phyloP scores from a whole-genome alignment of 495 filamentous ascomycete genomes.

The Lasiosphaeria hispida region DNA sequence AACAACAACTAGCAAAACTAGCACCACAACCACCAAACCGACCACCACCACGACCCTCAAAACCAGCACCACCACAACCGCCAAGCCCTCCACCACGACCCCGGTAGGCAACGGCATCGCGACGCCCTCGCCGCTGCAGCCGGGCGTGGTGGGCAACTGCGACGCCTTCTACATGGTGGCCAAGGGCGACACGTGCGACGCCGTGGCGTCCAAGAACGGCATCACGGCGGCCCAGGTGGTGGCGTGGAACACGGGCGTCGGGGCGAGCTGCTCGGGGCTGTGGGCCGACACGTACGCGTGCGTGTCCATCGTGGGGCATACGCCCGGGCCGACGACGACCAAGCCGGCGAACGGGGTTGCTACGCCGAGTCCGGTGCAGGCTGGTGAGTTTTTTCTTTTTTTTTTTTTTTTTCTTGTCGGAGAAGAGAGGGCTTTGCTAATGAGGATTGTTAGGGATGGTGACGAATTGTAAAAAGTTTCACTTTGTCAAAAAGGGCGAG shows the following conservation, averaged over 20 bases:
- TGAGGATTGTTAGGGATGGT: no score
- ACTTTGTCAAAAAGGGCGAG: no score
- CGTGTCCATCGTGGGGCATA: background rate
- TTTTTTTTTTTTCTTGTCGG: no score
- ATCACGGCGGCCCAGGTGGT: constrained; percentile 33
- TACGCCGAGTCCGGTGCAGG: no score
- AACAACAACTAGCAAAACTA: no score
- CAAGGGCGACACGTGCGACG: constrained; percentile 41
- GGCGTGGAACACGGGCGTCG: constrained; percentile 33
- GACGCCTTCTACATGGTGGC: constrained; percentile 41
- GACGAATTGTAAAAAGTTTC: no score
- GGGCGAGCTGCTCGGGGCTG: background rate
- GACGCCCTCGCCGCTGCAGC: constrained; percentile 7
- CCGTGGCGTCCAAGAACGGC: constrained; percentile 30
- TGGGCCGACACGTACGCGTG: constrained; percentile 2
- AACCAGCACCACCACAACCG: background rate
- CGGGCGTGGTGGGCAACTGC: constrained; percentile 40
- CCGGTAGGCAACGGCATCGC: background rate
- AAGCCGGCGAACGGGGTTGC: no score
- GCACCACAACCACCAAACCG: no score
- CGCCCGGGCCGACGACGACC: no score
- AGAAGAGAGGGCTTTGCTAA: no score
- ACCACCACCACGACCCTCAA: no score
- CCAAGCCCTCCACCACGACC: background rate
- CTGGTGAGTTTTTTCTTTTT: no score